phyloP scores from a whole-genome alignment of 2,329 filamentous ascomycete species.

The Didymella arachidicola region DNA sequence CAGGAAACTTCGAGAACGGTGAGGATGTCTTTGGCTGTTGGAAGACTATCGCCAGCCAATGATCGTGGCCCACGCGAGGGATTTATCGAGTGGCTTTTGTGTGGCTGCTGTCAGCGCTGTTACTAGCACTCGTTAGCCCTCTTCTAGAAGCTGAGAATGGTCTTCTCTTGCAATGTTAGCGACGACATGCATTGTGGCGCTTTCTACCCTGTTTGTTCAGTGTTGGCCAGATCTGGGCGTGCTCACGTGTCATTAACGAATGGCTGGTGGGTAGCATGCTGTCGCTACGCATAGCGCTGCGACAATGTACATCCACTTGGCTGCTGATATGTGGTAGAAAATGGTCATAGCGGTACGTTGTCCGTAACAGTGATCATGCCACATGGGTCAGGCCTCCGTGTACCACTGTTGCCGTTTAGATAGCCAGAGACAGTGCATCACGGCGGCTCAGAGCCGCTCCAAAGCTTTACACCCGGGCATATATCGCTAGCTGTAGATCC shows the following conservation, averaged over 20 bases:
- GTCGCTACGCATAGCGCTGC: conserved; percentile 1
- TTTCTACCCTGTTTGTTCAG: background rate
- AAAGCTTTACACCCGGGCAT: background rate
- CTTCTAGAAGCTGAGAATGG: conserved; percentile 13
- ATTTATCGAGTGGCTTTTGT: conserved; percentile 5
- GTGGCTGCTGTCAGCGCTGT: conserved; percentile 6
- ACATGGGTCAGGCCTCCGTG: background rate
- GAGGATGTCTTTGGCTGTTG: background rate
- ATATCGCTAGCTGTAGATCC: background rate
- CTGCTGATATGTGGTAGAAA: background rate
- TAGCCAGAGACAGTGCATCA: background rate
- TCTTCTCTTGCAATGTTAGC: conserved; percentile 1
- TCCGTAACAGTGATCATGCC: background rate
- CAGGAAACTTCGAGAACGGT: background rate
- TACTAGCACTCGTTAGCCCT: conserved; percentile 6
- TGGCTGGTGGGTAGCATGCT: background rate
- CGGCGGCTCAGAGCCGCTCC: background rate
- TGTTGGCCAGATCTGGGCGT: background rate
- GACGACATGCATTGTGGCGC: conserved; percentile 2
- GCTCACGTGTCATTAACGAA: conserved; percentile 2
- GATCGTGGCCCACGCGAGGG: background rate
- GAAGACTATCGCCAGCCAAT: background rate
- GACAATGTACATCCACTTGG: background rate
- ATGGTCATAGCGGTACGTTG: background rate
- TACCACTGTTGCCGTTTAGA: background rate